Percentiles rank a stretch among this genome's conserved stretches.
Conservation (phyloP, 306 rosid species). For the Comarum palustre region DNA sequence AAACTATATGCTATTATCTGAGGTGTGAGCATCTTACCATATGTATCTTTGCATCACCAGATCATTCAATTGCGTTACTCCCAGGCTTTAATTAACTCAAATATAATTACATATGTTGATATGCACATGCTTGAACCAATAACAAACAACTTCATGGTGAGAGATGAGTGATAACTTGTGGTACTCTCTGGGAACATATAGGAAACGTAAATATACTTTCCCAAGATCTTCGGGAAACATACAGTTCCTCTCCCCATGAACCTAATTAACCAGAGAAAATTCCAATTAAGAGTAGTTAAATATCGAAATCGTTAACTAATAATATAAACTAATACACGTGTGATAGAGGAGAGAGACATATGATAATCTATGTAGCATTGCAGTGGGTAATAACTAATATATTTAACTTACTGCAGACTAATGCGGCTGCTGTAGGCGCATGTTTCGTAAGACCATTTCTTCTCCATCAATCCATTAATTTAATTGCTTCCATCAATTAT, state of each 20-base stretch:
- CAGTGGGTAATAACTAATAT: not conserved
- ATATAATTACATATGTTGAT: too few relatives aligned
- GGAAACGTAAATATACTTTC: slow-evolving; percentile 51
- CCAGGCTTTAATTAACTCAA: too few relatives aligned
- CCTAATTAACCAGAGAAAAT: slow-evolving; percentile 44
- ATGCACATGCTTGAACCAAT: too few relatives aligned
- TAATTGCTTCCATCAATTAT: too few relatives aligned
- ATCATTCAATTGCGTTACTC: too few relatives aligned
- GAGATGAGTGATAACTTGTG: not conserved
- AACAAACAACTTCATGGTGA: too few relatives aligned
- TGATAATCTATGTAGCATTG: not conserved
- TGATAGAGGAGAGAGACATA: slow-evolving; percentile 31
- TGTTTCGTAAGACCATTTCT: too few relatives aligned
- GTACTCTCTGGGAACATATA: not conserved
- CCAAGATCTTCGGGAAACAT: slow-evolving; percentile 94
- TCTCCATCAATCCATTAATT: too few relatives aligned
- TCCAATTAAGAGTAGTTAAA: slow-evolving; percentile 46
- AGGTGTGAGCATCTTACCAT: too few relatives aligned
- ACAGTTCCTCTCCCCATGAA: slow-evolving; percentile 84
- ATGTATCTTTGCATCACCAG: too few relatives aligned
- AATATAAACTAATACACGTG: slow-evolving; percentile 20
- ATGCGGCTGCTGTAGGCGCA: slow-evolving; percentile 50
- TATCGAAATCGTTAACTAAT: slow-evolving; percentile 40
- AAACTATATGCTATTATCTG: too few relatives aligned
- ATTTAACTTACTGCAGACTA: slow-evolving; percentile 47